Conservation (phyloP, 225 moss, liverwort and hornwort species). For the Polytrichum formosum region DNA sequence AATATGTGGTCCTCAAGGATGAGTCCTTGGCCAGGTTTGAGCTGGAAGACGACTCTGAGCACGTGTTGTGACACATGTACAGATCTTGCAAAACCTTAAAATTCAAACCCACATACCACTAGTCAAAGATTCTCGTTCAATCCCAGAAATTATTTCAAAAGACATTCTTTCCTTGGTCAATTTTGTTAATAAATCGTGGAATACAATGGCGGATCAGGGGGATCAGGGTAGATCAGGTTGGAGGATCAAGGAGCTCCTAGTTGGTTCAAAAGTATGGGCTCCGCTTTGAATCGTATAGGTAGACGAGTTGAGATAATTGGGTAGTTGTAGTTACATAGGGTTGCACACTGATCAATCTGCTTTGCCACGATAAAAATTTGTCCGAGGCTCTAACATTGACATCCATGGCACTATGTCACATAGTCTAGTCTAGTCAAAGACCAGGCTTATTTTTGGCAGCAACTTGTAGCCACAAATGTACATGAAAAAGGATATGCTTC, state of each 20-base stretch:
- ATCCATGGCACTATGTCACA: slow-evolving; percentile 24
- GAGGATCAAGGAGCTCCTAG: neutral
- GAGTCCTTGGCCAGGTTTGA: slow-evolving; percentile 37
- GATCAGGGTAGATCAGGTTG: slow-evolving; percentile 6
- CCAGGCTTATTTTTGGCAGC: slow-evolving; percentile 25
- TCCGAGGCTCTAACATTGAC: slow-evolving; percentile 20
- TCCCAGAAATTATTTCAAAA: slow-evolving; percentile 39
- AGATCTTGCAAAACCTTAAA: neutral
- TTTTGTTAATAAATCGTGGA: slow-evolving; percentile 50
- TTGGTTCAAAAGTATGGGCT: neutral
- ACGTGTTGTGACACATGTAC: slow-evolving; percentile 32
- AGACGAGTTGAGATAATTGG: neutral
- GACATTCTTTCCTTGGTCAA: slow-evolving; percentile 52
- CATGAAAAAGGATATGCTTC: slow-evolving; percentile 9
- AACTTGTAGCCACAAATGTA: slow-evolving; percentile 38
- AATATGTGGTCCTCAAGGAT: slow-evolving; percentile 50
- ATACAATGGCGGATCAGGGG: slow-evolving; percentile 12
- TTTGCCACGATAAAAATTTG: slow-evolving; percentile 18
- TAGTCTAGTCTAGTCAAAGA: slow-evolving; percentile 19
- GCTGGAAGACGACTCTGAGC: slow-evolving; percentile 43
- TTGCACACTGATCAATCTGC: slow-evolving; percentile 3
- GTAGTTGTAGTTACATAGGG: neutral
- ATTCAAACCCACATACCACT: neutral
- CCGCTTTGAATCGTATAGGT: neutral
- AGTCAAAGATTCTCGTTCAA: slow-evolving; percentile 22